phyloP scores from a whole-genome alignment of 2,329 filamentous ascomycete species.

The Plenodomus lindquistii region DNA sequence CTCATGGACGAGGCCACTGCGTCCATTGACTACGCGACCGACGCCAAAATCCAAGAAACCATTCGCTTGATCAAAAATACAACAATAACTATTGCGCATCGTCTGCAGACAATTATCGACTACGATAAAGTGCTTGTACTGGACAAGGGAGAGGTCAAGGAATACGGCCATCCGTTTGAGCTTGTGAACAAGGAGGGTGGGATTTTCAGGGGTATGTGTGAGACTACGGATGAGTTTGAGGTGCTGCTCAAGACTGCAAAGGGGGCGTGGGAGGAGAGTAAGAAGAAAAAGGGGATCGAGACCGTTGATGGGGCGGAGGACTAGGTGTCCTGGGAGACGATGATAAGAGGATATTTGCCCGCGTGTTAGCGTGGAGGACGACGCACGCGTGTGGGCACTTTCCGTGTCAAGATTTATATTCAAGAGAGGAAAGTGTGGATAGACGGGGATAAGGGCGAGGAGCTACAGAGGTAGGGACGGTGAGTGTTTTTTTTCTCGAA shows the following conservation, averaged over 20 bases:
- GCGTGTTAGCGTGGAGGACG: too few relatives aligned
- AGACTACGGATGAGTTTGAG: constrained; percentile 65
- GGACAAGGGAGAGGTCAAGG: constrained; percentile 83
- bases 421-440: too few relatives aligned
- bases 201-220: constrained; percentile 68
- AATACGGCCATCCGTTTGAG: constrained; percentile 88
- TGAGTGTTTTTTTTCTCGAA: too few relatives aligned
- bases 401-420: too few relatives aligned
- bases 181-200: constrained; percentile 67
- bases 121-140: constrained; percentile 97
- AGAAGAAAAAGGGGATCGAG: too few relatives aligned
- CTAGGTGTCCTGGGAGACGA: too few relatives aligned
- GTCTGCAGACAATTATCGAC: constrained; percentile 94
- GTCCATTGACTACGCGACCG: constrained; percentile 94
- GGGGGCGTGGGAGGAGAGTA: constrained; percentile 1
- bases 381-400: too few relatives aligned
- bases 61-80: constrained; percentile 90
- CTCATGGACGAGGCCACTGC: constrained; percentile 99
- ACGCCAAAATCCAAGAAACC: constrained; percentile 94
- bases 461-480: too few relatives aligned
- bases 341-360: too few relatives aligned
- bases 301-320: too few relatives aligned
- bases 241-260: constrained; percentile 60
- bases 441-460: too few relatives aligned
- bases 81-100: constrained; percentile 94